Conservation (phyloP, 202 grass and related monocot species). For the Schoenoplectus triqueter region DNA sequence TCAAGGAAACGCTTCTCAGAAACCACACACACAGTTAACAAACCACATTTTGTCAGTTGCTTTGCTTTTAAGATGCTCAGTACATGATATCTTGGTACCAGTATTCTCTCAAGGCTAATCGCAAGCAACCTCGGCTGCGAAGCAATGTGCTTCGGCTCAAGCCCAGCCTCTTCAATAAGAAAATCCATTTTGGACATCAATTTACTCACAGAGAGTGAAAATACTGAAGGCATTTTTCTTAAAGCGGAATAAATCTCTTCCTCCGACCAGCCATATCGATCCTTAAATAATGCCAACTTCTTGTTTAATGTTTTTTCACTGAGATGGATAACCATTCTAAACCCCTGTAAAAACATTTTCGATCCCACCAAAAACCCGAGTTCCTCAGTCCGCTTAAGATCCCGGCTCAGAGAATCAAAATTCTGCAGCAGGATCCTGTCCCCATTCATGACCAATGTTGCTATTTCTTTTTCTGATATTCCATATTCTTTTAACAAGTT, state of each 20-base stretch:
- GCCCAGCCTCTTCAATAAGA: conserved; percentile 50
- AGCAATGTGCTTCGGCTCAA: conserved; percentile 48
- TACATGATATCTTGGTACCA: conserved; percentile 57
- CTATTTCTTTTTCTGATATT: conserved; percentile 47
- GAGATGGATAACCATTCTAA: conserved; percentile 48
- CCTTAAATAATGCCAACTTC: conserved; percentile 52
- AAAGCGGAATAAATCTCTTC: conserved; percentile 59
- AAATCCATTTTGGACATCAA: conserved; percentile 55
- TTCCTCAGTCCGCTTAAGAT: conserved; percentile 43
- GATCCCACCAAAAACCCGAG: conserved; percentile 57
- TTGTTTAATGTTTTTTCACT: conserved; percentile 53
- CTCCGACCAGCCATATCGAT: conserved; percentile 60
- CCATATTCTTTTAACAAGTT: conserved; percentile 51
- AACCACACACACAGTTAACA: conserved; percentile 49
- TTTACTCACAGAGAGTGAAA: conserved; percentile 53
- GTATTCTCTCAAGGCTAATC: conserved; percentile 61
- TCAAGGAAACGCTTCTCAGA: conserved; percentile 59
- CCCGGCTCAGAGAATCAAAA: conserved; percentile 46
- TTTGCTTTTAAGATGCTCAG: conserved; percentile 55
- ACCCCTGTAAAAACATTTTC: conserved; percentile 53
- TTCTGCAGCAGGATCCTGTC: conserved; percentile 51
- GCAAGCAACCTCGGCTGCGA: conserved; percentile 49
- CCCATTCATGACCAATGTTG: conserved; percentile 43
- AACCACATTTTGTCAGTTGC: conserved; percentile 41
- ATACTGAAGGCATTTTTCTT: conserved; percentile 54